A percentile compares a stretch with the other conserved stretches of the same genome.
Conservation (phyloP, 345 rosid species). For the Hevea brasiliensis region DNA sequence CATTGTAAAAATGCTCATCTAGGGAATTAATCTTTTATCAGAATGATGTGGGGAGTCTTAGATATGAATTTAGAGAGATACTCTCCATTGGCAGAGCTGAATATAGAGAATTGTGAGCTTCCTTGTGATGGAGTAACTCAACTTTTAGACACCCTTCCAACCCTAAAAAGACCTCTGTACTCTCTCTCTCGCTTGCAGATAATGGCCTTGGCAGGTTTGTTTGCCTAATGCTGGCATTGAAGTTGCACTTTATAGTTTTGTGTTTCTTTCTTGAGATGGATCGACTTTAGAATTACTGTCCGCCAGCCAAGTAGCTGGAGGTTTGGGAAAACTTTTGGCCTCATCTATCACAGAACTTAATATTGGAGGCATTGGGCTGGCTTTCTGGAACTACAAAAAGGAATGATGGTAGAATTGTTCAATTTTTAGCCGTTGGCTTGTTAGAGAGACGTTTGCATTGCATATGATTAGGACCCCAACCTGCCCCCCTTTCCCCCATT, state of each 20-base stretch:
- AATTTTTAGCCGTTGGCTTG: slow-evolving; percentile 30
- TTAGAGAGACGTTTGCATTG: not conserved
- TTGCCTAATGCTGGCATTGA: slow-evolving; percentile 16
- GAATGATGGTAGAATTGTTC: slow-evolving; percentile 32
- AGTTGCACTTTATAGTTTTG: slow-evolving; percentile 12
- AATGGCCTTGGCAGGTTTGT: slow-evolving; percentile 76
- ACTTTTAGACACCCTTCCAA: slow-evolving; percentile 56
- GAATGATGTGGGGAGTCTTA: slow-evolving; percentile 62
- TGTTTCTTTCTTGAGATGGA: slow-evolving; percentile 10
- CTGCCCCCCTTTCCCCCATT: not conserved
- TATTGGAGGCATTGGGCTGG: slow-evolving; percentile 81
- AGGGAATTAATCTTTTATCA: slow-evolving; percentile 70
- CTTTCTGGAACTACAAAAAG: slow-evolving; percentile 53
- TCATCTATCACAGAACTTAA: slow-evolving; percentile 51
- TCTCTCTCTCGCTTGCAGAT: slow-evolving; percentile 73
- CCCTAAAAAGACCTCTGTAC: slow-evolving; percentile 44
- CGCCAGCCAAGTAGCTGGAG: slow-evolving; percentile 62
- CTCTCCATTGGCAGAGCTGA: slow-evolving; percentile 52
- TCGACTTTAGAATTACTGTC: slow-evolving; percentile 26
- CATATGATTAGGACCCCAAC: not conserved
- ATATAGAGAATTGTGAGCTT: slow-evolving; percentile 75
- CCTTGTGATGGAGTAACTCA: slow-evolving; percentile 56
- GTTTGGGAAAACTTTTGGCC: slow-evolving; percentile 49
- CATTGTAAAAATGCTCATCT: slow-evolving; percentile 27
- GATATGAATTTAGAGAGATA: slow-evolving; percentile 43